A percentile compares a stretch with the other conserved stretches of the same genome.
Evolutionary conservation across 306 rosid genomes (phyloP).

Genomic region (Mimosa bimucronata): DNA sequence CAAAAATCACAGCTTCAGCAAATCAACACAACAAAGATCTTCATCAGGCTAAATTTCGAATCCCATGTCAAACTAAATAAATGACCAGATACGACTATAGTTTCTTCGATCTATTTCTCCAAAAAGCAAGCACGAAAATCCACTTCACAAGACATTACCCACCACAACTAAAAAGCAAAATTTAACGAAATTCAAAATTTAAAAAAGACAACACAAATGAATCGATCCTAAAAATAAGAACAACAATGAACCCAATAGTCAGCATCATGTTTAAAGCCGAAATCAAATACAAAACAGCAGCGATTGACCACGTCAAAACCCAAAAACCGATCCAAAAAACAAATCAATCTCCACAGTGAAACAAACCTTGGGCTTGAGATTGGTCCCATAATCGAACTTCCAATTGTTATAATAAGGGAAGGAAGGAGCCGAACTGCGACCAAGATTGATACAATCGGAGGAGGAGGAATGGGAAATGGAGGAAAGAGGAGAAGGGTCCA

Average conservation of each 20-base stretch:
- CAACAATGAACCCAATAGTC: constrained; percentile 2
- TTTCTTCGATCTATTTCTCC: neutral
- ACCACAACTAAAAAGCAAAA: constrained; percentile 19
- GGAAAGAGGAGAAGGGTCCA: constrained; percentile 83
- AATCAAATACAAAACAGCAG: neutral
- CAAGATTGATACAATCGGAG: constrained; percentile 71
- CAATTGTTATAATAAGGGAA: constrained; percentile 78
- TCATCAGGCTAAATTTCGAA: neutral
- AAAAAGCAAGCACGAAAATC: neutral
- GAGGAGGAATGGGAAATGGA: constrained; percentile 56
- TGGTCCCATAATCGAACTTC: constrained; percentile 70
- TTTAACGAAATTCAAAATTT: constrained; percentile 2
- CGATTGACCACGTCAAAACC: neutral
- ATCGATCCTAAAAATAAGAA: constrained; percentile 25
- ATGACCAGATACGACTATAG: neutral
- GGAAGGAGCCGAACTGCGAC: constrained; percentile 68
- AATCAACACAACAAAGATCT: neutral
- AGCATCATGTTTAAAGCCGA: neutral
- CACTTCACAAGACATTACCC: constrained; percentile 7
- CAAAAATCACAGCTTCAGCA: neutral
- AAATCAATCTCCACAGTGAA: constrained; percentile 3
- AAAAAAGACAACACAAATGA: neutral
- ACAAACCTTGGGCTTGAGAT: constrained; percentile 83
- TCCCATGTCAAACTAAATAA: neutral
- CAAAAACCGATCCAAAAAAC: constrained; percentile 20